Evolutionary conservation across 2,329 filamentous ascomycete species (phyloP).

Genomic region (Fusarium tjaetaba): DNA sequence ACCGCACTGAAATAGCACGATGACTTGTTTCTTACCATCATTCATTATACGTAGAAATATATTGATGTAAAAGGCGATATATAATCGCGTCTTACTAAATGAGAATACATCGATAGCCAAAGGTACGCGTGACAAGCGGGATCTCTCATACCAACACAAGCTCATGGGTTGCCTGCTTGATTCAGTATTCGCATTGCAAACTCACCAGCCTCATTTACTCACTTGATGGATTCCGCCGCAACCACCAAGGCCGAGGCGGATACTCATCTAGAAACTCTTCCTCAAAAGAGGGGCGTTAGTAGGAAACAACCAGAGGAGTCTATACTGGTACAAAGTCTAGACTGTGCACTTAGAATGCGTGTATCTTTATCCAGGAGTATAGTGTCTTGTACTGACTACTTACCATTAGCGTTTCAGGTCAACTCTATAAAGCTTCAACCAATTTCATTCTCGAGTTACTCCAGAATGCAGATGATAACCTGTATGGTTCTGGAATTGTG

Average conservation of each 20-base stretch:
- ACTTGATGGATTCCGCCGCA: not conserved
- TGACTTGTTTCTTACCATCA: not conserved
- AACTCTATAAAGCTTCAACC: not conserved
- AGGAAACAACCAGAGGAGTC: not conserved
- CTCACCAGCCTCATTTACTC: not conserved
- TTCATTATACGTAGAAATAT: not conserved
- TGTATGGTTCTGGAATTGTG: not conserved
- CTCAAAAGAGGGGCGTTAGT: not conserved
- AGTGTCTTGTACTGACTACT: not conserved
- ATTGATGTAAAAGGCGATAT: fast-evolving
- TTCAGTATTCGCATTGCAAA: not conserved
- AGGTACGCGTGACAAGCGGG: not conserved
- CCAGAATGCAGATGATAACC: not conserved
- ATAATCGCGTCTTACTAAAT: fast-evolving
- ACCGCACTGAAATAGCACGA: not conserved
- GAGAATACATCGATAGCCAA: not conserved
- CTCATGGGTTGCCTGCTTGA: not conserved
- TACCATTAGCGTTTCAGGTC: not conserved
- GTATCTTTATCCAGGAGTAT: not conserved
- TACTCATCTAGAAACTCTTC: not conserved
- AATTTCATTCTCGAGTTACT: not conserved
- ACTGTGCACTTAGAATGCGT: not conserved
- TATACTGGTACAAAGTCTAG: not conserved
- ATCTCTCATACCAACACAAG: not conserved
- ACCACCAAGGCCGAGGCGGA: not conserved